Conservation (phyloP, 345 rosid species). For the Firmiana major region DNA sequence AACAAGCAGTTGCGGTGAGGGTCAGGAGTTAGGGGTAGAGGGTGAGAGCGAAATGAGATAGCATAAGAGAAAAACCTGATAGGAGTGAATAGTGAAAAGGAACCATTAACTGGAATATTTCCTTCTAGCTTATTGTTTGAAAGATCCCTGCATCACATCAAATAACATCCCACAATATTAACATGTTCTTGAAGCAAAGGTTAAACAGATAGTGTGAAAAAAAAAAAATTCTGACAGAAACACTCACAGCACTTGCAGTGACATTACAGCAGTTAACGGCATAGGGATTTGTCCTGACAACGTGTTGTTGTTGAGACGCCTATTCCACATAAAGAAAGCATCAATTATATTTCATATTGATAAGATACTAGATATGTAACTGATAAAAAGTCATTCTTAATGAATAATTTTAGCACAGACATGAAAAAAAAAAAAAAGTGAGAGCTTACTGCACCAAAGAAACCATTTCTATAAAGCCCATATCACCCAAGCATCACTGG, state of each 20-base stretch:
- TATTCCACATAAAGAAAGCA: constrained; percentile 22
- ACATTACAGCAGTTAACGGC: constrained; percentile 36
- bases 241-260: constrained; percentile 82
- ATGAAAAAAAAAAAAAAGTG: background rate
- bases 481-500: background rate
- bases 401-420: constrained; percentile 11
- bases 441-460: background rate
- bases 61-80: constrained; percentile 49
- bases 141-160: constrained; percentile 62
- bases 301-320: constrained; percentile 80
- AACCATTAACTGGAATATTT: constrained; percentile 70
- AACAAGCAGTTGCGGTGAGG: background rate
- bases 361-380: background rate
- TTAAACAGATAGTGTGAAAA: background rate
- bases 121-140: constrained; percentile 67
- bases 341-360: constrained; percentile 1
- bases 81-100: constrained; percentile 72
- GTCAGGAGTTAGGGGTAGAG: background rate
- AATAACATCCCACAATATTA: constrained; percentile 1
- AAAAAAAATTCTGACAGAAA: background rate
- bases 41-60: background rate
- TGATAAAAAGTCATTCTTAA: background rate
- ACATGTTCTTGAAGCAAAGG: background rate
- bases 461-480: background rate
- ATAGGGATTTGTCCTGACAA: constrained; percentile 56